Percentiles rank a stretch among this genome's conserved stretches.
phyloP scores from a whole-genome alignment of 1,284 basidiomycete species.

The Chiua sp. region DNA sequence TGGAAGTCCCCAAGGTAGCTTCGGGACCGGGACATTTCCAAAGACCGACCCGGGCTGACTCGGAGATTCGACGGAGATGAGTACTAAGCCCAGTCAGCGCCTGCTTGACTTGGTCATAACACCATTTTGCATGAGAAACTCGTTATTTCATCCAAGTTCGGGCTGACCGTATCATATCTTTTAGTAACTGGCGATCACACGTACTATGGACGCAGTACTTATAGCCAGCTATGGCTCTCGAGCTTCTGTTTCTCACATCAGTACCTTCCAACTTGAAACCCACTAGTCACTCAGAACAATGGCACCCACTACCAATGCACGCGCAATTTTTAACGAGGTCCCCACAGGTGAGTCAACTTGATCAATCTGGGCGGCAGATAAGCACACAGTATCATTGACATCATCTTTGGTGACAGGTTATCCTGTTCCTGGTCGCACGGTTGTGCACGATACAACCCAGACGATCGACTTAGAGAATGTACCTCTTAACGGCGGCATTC shows the following conservation, averaged over 20 bases:
- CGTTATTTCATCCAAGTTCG: neutral
- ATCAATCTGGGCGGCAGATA: neutral
- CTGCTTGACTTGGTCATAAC: no score
- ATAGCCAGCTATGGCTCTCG: neutral
- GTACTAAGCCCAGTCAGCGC: no score
- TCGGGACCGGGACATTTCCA: no score
- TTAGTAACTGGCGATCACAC: neutral
- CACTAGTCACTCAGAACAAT: conserved; percentile 12
- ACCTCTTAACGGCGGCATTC: conserved; percentile 43
- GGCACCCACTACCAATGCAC: conserved; percentile 18
- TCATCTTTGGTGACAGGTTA: conserved; percentile 15
- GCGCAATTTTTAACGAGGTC: conserved; percentile 27
- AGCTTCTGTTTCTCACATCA: neutral
- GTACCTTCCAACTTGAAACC: no score
- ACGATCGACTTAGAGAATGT: conserved; percentile 46
- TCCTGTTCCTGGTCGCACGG: conserved; percentile 34
- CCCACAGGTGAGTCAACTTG: conserved; percentile 14
- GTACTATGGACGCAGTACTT: neutral
- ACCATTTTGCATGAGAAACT: no score
- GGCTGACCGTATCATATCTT: neutral
- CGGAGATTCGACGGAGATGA: no score
- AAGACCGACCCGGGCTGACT: no score
- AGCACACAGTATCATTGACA: neutral
- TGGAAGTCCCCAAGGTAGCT: no score
- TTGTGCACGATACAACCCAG: conserved; percentile 35